These are phyloP conservation scores for Penicillium sclerotigenum DNA, from an alignment of 2,329 filamentous ascomycete species.

Conservation along the genomic window DNA sequence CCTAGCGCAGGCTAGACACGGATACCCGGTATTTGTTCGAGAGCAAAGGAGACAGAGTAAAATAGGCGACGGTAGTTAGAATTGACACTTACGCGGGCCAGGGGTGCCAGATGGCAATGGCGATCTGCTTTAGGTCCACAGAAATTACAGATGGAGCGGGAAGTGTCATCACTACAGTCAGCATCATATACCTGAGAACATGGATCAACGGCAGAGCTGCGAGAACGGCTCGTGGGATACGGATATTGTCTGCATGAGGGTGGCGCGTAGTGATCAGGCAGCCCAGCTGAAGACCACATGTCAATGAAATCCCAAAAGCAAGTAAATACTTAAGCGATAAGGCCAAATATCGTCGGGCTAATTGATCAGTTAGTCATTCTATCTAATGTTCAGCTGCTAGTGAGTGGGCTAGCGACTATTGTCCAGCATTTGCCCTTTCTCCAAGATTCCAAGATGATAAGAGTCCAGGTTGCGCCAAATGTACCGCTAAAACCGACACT, in stretches of 20 bases:
- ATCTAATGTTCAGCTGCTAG: constrained; percentile 3
- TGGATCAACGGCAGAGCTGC: constrained; percentile 43
- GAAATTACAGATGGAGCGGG: constrained; percentile 41
- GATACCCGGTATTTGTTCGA: constrained; percentile 27
- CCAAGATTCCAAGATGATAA: constrained; percentile 47
- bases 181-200: constrained; percentile 45
- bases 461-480: constrained; percentile 42
- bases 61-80: constrained; percentile 34
- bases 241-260: constrained; percentile 35
- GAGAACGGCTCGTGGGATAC: constrained; percentile 32
- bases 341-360: constrained; percentile 40
- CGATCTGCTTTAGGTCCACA: constrained; percentile 46
- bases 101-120: constrained; percentile 51
- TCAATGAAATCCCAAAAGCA: constrained; percentile 45
- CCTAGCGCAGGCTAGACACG: constrained; percentile 34
- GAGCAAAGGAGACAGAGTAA: constrained; percentile 24
- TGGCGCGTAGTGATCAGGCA: constrained; percentile 41
- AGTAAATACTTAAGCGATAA: constrained; percentile 45
- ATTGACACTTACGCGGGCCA: constrained; percentile 50
- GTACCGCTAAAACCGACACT: constrained; percentile 41
- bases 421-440: constrained; percentile 45
- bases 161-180: constrained; percentile 44
- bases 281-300: constrained; percentile 44
- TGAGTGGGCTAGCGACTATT: constrained; percentile 35
- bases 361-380: constrained; percentile 13